Conservation (phyloP, 2,329 filamentous ascomycete species). For the Myriosclerotinia duriaeana region DNA sequence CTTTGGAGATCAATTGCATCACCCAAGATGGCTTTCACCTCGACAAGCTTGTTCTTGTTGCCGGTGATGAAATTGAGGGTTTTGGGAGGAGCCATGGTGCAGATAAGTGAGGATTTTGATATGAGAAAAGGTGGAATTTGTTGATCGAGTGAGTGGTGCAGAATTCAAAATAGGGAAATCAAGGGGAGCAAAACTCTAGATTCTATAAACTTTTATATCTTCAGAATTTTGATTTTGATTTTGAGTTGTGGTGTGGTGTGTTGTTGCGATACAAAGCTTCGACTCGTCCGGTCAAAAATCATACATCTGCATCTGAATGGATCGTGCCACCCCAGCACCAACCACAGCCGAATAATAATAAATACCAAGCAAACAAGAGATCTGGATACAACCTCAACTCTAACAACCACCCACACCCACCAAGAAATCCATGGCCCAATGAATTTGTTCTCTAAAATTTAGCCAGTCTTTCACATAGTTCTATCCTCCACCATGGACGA, state of each 20-base stretch:
- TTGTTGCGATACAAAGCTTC: constrained; percentile 2
- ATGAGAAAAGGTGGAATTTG: neutral
- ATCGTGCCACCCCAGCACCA: constrained; percentile 14
- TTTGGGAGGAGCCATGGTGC: constrained; percentile 33
- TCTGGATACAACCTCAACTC: neutral
- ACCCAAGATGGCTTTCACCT: constrained; percentile 84
- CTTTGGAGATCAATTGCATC: constrained; percentile 69
- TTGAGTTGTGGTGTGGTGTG: neutral
- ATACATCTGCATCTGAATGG: neutral
- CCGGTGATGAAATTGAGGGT: constrained; percentile 91
- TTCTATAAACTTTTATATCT: neutral
- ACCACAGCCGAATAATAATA: neutral
- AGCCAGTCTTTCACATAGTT: neutral
- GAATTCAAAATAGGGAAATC: neutral
- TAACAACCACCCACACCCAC: neutral
- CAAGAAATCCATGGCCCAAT: neutral
- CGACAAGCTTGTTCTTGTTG: constrained; percentile 89
- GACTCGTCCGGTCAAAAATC: constrained; percentile 8
- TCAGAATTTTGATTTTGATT: neutral
- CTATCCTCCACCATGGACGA: constrained; percentile 28
- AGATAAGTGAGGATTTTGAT: neutral
- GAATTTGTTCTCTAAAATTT: neutral
- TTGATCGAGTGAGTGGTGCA: neutral
- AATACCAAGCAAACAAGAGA: neutral
- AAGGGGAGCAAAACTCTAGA: too few relatives aligned